phyloP scores from a whole-genome alignment of 2,329 filamentous ascomycete species.

The Clonostachys chloroleuca region DNA sequence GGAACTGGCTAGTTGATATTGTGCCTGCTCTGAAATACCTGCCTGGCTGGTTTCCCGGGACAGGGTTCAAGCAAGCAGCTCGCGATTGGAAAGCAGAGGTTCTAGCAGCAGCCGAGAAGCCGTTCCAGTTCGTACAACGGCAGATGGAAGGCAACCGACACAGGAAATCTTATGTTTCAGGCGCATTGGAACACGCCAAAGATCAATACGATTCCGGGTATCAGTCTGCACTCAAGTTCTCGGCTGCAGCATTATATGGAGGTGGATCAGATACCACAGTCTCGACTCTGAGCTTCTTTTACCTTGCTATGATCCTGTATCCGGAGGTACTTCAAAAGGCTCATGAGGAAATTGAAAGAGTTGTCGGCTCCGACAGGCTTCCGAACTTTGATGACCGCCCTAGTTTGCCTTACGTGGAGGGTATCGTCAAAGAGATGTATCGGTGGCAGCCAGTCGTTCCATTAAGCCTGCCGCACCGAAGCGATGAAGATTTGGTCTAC shows the following conservation, averaged over 20 bases:
- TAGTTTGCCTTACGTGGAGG: slow-evolving; percentile 16
- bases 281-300: slow-evolving; percentile 5
- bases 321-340: slow-evolving; percentile 12
- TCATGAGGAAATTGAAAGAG: slow-evolving; percentile 14
- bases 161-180: slow-evolving; percentile 16
- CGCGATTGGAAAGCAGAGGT: slow-evolving; percentile 9
- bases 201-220: background rate
- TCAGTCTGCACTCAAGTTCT: background rate
- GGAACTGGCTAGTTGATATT: slow-evolving; percentile 13
- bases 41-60: slow-evolving; percentile 9
- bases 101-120: slow-evolving; percentile 7
- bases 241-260: background rate
- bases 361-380: slow-evolving; percentile 17
- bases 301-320: slow-evolving; percentile 12
- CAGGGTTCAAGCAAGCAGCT: slow-evolving; percentile 12
- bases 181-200: slow-evolving; percentile 10
- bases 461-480: slow-evolving; percentile 26
- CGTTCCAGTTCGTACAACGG: slow-evolving; percentile 10
- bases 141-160: slow-evolving; percentile 11
- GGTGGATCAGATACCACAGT: background rate
- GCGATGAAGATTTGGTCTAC: slow-evolving; percentile 17
- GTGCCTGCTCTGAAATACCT: slow-evolving; percentile 8
- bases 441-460: slow-evolving; percentile 18
- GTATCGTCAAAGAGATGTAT: slow-evolving; percentile 15
- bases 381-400: slow-evolving; percentile 14